Base-by-base conservation (phyloP, 169 alveolate genomes). In the Cryptosporidium ryanae region DNA sequence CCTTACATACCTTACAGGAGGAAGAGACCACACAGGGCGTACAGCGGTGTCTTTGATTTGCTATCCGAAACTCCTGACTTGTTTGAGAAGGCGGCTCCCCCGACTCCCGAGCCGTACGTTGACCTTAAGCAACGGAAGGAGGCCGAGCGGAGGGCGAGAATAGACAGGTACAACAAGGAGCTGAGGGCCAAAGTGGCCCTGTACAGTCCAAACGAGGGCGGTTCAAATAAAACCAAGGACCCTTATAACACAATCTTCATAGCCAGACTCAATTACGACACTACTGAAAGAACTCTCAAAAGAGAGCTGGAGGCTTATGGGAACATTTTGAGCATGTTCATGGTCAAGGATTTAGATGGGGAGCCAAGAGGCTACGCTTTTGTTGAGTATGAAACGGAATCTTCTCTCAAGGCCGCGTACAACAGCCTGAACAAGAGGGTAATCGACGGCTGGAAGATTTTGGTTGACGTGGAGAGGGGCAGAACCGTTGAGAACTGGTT, bases 301-400 rank as follows among this genome's bases (percentile, higher is more conserved):
- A 82, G 66, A 65, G 96, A 94, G 65, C 91, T 95, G 67, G 95
- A 93, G 59, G 84, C 76, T 49, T 95, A 68, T 82, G 98, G 98
- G 12, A 91, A 91, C 25, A 90, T 95, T 23, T 83, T 90, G 66
- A 90, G 90, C 52, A 66, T 94, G 1, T 90, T 90, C 49, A 82
- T 95, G 25, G 89, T 93, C 4, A 91, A 82, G 57, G 95, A 94
- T 82, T 68, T 61, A 29, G 82, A 92, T 38, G 95, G 95, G 21
- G 92, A 91, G 84, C 92, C 95, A 27, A 93, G 92, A 91, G 96
- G 98, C 8, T 95, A 94, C 84, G 96, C 95, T 38, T 94, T 95
- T 70, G 91, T 92, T 54, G 98, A 95, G 87, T 95, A 70, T 70
- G 96, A 93, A 70, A 76, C 90, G 52, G 90, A 84, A 54, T 84